phyloP scores from a whole-genome alignment of 352 stramenopile genomes.

The Pilasporangium apinafurcum region DNA sequence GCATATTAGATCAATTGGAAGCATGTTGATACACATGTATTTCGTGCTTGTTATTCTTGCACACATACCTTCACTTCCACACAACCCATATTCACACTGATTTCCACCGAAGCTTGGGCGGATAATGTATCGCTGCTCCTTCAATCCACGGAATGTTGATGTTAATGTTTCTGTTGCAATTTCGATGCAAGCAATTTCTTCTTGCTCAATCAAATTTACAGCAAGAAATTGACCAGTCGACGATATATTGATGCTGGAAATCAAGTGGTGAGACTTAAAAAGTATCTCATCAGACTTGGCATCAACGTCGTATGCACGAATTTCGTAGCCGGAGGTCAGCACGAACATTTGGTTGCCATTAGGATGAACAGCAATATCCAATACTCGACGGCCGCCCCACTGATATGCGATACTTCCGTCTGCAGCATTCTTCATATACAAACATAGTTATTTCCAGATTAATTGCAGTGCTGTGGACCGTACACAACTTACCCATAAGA shows the following conservation, averaged over 20 bases:
- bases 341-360: constrained; percentile 48
- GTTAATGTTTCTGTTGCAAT: constrained; percentile 30
- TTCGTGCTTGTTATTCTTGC: neutral
- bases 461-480: neutral
- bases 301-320: constrained; percentile 54
- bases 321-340: constrained; percentile 42
- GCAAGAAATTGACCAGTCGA: constrained; percentile 39
- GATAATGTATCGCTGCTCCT: constrained; percentile 57
- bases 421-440: constrained; percentile 28
- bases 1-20: neutral
- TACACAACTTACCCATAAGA: constrained; percentile 69
- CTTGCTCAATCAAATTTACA: constrained; percentile 52
- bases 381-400: constrained; percentile 53
- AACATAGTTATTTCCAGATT: neutral
- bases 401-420: constrained; percentile 51
- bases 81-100: constrained; percentile 46
- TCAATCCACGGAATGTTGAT: constrained; percentile 45
- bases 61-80: constrained; percentile 59
- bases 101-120: constrained; percentile 51
- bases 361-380: constrained; percentile 58
- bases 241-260: constrained; percentile 52
- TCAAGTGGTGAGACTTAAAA: constrained; percentile 38
- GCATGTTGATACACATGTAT: neutral
- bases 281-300: constrained; percentile 56
- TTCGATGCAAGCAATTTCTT: constrained; percentile 53